Evolutionary conservation across 768 basidiomycete genomes (phyloP).

Genomic region (Cubamyces lactineus): DNA sequence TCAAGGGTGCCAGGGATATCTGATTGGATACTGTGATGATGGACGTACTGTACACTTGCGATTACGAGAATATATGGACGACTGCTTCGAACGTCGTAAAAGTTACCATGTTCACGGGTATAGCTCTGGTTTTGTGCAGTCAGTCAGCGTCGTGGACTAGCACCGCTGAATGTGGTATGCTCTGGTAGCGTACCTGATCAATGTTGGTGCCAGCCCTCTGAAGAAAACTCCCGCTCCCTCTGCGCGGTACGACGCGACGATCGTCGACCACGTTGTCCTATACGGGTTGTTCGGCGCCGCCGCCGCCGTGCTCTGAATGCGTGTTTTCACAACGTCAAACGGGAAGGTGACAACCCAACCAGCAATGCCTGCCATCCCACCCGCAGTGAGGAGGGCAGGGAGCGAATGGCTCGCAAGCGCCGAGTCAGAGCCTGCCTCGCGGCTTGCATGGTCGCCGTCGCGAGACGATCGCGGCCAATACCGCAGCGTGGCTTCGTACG

Average conservation of each 20-base stretch:
- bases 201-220: constrained; percentile 75
- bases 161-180: not conserved
- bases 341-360: constrained; percentile 88
- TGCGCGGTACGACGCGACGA: constrained; percentile 57
- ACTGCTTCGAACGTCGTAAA: constrained; percentile 74
- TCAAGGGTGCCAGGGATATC: not conserved
- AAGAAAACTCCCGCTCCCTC: constrained; percentile 77
- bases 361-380: constrained; percentile 73
- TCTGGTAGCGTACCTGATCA: constrained; percentile 62
- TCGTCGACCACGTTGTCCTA: constrained; percentile 59
- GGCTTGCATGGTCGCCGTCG: constrained; percentile 37
- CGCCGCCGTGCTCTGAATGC: constrained; percentile 62
- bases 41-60: not conserved
- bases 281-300: constrained; percentile 50
- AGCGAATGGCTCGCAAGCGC: constrained; percentile 46
- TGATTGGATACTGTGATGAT: too few species aligned
- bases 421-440: constrained; percentile 44
- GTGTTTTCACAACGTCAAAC: constrained; percentile 88
- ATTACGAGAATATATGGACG: constrained; percentile 37
- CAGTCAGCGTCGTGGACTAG: constrained; percentile 1
- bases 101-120: constrained; percentile 86
- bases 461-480: constrained; percentile 40
- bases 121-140: constrained; percentile 52
- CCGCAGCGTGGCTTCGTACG: constrained; percentile 69
- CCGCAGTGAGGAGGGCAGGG: constrained; percentile 68